Evolutionary conservation across 2,329 filamentous ascomycete species (phyloP).

Genomic region (Curvularia lunata): DNA sequence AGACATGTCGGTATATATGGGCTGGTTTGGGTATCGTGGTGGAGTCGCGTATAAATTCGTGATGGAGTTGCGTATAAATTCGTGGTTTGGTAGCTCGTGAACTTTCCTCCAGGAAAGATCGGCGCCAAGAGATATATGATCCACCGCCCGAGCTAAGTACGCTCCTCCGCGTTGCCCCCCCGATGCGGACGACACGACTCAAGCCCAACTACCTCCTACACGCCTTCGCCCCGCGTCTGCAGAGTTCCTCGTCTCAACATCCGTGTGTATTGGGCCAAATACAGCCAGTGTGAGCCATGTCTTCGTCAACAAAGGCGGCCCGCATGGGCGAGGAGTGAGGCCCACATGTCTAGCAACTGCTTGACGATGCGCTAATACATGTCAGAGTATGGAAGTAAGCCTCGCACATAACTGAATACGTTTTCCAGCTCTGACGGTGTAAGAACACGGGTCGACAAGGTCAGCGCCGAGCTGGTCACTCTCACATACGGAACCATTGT

Average conservation of each 20-base stretch:
- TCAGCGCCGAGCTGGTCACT: conserved; percentile 96
- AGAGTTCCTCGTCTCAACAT: neutral
- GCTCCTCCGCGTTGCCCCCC: conserved; percentile 18
- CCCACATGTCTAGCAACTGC: conserved; percentile 25
- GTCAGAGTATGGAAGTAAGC: conserved; percentile 90
- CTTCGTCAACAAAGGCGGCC: conserved; percentile 67
- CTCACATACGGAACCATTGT: conserved; percentile 98
- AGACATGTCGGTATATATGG: conserved; percentile 66
- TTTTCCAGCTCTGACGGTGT: conserved; percentile 30
- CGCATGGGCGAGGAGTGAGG: conserved; percentile 77
- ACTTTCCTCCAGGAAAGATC: conserved; percentile 24
- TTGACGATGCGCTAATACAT: conserved; percentile 43
- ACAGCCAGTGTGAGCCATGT: conserved; percentile 44
- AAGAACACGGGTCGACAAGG: conserved; percentile 94
- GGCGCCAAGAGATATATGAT: conserved; percentile 20
- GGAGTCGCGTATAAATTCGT: conserved; percentile 9
- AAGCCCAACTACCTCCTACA: conserved; percentile 13
- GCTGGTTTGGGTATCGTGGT: conserved; percentile 1
- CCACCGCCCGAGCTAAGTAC: conserved; percentile 19
- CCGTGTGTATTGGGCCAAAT: neutral
- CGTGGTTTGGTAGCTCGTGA: conserved; percentile 21
- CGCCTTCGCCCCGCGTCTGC: neutral
- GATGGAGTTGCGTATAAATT: conserved; percentile 14
- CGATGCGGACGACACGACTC: conserved; percentile 25
- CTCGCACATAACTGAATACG: conserved; percentile 4